phyloP scores from a whole-genome alignment of 768 basidiomycete genomes.

The Tylopilus balloui region DNA sequence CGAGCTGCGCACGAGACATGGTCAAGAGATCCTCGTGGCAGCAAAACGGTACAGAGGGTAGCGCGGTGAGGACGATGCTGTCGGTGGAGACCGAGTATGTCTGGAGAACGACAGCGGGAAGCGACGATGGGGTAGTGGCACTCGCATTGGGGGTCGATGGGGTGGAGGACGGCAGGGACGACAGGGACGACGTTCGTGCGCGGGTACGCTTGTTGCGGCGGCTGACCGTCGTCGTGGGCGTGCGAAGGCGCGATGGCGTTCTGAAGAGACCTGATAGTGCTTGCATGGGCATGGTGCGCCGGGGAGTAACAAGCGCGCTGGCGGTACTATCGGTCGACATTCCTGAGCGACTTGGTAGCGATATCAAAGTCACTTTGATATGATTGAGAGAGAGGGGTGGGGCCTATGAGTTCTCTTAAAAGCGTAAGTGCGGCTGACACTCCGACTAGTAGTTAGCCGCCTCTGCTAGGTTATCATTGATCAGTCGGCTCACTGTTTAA shows the following conservation, averaged over 20 bases:
- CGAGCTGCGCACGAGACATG: conserved; percentile 54
- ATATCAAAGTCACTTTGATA: not conserved
- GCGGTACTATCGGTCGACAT: conserved; percentile 9
- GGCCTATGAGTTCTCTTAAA: not conserved
- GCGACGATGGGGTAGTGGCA: too few relatives aligned
- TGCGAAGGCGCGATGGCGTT: conserved; percentile 22
- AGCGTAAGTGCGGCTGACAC: conserved; percentile 9
- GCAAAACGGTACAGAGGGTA: conserved; percentile 59
- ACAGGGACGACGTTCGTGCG: conserved; percentile 2
- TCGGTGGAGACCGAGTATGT: conserved; percentile 47
- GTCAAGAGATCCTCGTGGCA: conserved; percentile 69
- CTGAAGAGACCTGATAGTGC: conserved; percentile 20
- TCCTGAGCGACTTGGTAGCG: not conserved
- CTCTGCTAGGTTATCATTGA: not conserved
- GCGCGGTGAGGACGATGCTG: conserved; percentile 59
- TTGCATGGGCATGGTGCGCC: conserved; percentile 11
- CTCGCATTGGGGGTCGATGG: conserved; percentile 8
- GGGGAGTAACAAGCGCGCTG: conserved; percentile 7
- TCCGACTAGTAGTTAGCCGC: conserved; percentile 9
- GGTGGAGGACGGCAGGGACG: conserved; percentile 1
- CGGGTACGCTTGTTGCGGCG: conserved; percentile 22
- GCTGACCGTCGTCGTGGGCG: conserved; percentile 13
- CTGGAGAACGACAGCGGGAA: conserved; percentile 52
- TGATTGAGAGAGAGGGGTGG: not conserved
- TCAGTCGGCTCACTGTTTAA: not conserved